Conservation (phyloP, 2,329 filamentous ascomycete genomes). For the Xylaria sp. region DNA sequence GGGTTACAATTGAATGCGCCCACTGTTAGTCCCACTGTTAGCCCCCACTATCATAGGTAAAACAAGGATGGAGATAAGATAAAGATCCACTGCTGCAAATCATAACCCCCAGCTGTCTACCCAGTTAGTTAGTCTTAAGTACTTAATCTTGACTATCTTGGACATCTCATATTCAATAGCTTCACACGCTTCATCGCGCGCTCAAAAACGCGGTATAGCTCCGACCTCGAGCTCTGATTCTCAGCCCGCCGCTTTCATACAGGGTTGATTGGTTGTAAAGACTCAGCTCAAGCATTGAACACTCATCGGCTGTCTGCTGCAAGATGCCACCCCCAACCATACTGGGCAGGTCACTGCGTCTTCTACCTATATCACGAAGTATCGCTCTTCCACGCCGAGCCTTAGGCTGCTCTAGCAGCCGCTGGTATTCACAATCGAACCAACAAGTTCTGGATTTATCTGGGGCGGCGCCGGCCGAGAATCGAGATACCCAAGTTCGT, state of each 20-base stretch:
- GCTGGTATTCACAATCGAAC: background rate
- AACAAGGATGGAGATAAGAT: slow-evolving; percentile 28
- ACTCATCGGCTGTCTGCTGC: background rate
- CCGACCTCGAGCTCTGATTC: background rate
- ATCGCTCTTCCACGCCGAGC: background rate
- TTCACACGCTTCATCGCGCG: too few species aligned
- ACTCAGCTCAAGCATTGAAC: background rate
- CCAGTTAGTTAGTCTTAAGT: background rate
- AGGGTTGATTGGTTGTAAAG: too few species aligned
- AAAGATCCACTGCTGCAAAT: background rate
- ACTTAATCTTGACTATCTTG: too few species aligned
- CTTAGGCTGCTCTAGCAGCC: slow-evolving; percentile 1
- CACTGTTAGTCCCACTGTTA: slow-evolving; percentile 28
- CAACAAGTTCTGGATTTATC: background rate
- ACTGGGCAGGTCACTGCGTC: slow-evolving; percentile 5
- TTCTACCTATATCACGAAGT: background rate
- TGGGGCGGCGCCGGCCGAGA: too few species aligned
- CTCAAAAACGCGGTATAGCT: too few species aligned
- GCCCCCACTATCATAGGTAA: too few species aligned
- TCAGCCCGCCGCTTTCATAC: background rate
- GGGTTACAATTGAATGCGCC: slow-evolving; percentile 21
- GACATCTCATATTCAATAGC: too few species aligned
- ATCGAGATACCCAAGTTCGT: background rate
- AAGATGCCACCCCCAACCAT: slow-evolving; percentile 10
- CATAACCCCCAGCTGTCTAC: background rate